phyloP scores from a whole-genome alignment of 2,329 filamentous ascomycete genomes.

The Colletotrichum sublineola region DNA sequence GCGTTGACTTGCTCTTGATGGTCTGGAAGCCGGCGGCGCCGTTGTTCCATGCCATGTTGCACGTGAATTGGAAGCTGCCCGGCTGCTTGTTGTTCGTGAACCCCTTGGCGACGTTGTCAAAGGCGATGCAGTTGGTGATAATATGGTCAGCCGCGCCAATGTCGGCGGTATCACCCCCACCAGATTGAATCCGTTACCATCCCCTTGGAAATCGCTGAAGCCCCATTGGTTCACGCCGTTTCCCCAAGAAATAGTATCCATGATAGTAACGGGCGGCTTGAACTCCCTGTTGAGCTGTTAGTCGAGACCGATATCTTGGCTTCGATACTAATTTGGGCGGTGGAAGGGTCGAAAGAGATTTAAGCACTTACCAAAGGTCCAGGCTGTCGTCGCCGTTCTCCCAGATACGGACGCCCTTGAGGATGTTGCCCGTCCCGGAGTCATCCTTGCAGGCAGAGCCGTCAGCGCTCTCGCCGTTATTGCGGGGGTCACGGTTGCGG shows the following conservation, averaged over 20 bases:
- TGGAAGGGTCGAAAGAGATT: neutral
- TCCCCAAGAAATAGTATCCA: slow-evolving; percentile 60
- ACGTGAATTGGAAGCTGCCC: slow-evolving; percentile 54
- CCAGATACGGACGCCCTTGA: slow-evolving; percentile 61
- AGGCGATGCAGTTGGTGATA: slow-evolving; percentile 60
- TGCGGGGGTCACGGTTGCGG: slow-evolving; percentile 60
- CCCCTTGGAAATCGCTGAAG: slow-evolving; percentile 58
- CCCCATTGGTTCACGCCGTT: slow-evolving; percentile 61
- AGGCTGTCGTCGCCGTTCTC: slow-evolving; percentile 64
- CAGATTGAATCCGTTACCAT: slow-evolving; percentile 64
- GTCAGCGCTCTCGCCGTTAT: slow-evolving; percentile 65
- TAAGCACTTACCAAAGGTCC: slow-evolving; percentile 41
- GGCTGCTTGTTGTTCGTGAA: slow-evolving; percentile 62
- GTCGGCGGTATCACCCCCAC: slow-evolving; percentile 52
- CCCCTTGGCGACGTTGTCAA: slow-evolving; percentile 58
- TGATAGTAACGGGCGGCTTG: slow-evolving; percentile 57
- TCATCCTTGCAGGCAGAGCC: slow-evolving; percentile 64
- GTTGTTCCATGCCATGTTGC: slow-evolving; percentile 63
- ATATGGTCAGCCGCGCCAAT: slow-evolving; percentile 57
- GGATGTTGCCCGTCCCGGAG: slow-evolving; percentile 58
- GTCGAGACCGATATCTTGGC: neutral
- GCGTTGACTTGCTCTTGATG: slow-evolving; percentile 50
- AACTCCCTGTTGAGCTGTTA: slow-evolving; percentile 47
- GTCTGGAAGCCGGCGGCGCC: slow-evolving; percentile 57
- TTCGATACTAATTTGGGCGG: neutral